A percentile compares a stretch with the other conserved stretches of the same genome.
These are phyloP conservation scores for Zygotorulaspora chibaensis DNA, from an alignment of 805 yeast genomes.

Conservation along the genomic window DNA sequence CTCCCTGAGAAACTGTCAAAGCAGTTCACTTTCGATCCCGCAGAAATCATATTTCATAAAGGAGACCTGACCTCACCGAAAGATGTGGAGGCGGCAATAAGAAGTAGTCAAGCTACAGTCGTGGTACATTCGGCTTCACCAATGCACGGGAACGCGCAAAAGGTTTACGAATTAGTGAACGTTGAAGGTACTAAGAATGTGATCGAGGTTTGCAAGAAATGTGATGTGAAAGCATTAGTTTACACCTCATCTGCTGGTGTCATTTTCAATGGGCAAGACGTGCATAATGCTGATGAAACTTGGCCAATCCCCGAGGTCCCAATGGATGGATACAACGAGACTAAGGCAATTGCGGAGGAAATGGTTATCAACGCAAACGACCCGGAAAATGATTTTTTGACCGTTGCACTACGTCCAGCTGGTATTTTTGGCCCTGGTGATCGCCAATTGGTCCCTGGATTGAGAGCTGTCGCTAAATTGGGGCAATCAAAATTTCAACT, in stretches of 20 bases:
- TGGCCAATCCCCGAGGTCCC: slow-evolving; percentile 90
- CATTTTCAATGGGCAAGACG: slow-evolving; percentile 89
- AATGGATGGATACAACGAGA: slow-evolving; percentile 95
- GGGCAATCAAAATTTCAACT: slow-evolving; percentile 92
- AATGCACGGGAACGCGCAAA: slow-evolving; percentile 80
- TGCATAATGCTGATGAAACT: slow-evolving; percentile 86
- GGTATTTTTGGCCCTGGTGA: slow-evolving; percentile 99
- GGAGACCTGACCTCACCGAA: slow-evolving; percentile 80
- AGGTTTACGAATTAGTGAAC: slow-evolving; percentile 82
- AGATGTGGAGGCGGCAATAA: slow-evolving; percentile 64
- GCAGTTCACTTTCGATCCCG: slow-evolving; percentile 68
- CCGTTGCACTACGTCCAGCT: slow-evolving; percentile 91
- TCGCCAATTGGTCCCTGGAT: slow-evolving; percentile 90
- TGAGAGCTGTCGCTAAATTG: slow-evolving; percentile 71
- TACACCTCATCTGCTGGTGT: slow-evolving; percentile 98
- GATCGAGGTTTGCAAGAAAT: slow-evolving; percentile 54
- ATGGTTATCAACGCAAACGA: slow-evolving; percentile 73
- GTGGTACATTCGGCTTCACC: slow-evolving; percentile 97
- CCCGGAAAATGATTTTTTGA: slow-evolving; percentile 50
- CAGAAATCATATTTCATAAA: slow-evolving; percentile 54
- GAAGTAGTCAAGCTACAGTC: slow-evolving; percentile 56
- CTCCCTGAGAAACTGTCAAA: slow-evolving; percentile 67
- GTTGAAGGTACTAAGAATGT: slow-evolving; percentile 83
- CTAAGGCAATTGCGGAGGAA: slow-evolving; percentile 87
- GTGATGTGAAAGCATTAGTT: slow-evolving; percentile 59